Evolutionary conservation across 768 basidiomycete genomes (phyloP).

Genomic region (Naganishia kalamii): DNA sequence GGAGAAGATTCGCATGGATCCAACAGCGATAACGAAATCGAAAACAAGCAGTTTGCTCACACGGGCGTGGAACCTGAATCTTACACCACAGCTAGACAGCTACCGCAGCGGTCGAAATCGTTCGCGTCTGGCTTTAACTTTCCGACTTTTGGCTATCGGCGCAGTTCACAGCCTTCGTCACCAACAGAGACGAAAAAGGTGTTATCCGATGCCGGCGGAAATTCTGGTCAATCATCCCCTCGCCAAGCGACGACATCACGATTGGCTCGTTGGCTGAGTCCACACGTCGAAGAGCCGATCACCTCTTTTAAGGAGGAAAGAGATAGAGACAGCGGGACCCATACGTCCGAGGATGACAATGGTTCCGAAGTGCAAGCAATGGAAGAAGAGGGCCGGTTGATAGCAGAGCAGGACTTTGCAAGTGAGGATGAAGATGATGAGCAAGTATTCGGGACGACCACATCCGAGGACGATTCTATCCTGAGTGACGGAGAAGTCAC

Average conservation of each 20-base stretch:
- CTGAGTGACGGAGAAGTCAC: conserved; percentile 6
- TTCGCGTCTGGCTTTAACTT: background rate
- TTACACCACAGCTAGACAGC: background rate
- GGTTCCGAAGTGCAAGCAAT: background rate
- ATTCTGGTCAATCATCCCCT: background rate
- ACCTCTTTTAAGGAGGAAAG: background rate
- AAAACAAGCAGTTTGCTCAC: no score
- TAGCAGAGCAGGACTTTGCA: background rate
- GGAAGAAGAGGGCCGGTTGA: background rate
- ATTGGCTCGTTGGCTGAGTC: conserved; percentile 13
- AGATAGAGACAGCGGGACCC: background rate
- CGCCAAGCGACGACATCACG: background rate
- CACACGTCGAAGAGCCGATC: background rate
- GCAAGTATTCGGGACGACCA: background rate
- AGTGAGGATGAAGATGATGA: conserved; percentile 4
- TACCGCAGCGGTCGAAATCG: background rate
- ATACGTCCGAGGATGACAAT: background rate
- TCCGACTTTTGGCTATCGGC: conserved; percentile 6
- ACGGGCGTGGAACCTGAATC: background rate
- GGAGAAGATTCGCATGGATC: conserved; percentile 3
- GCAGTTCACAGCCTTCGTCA: background rate
- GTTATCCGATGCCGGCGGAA: background rate
- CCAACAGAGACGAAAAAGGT: background rate
- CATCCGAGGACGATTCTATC: conserved; percentile 12
- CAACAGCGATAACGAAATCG: background rate